Conservation (phyloP, 768 basidiomycete genomes). For the Suillus luteus region DNA sequence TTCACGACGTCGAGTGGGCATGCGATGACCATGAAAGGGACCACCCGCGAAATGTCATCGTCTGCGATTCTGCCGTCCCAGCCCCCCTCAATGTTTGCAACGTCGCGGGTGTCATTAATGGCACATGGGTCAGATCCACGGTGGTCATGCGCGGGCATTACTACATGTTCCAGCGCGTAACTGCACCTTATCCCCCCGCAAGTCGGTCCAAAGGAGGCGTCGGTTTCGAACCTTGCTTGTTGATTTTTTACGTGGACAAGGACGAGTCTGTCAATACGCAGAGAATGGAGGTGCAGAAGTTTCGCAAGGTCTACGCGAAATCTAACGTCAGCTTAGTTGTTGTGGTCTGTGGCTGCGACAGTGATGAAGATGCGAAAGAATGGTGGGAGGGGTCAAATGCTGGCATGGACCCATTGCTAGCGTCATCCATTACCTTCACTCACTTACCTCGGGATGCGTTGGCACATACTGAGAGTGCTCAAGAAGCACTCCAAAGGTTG, state of each 20-base stretch:
- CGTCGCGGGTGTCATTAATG: slow-evolving; percentile 8
- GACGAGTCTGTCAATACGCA: neutral
- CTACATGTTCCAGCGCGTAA: slow-evolving; percentile 13
- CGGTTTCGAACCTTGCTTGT: slow-evolving; percentile 9
- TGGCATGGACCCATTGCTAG: neutral
- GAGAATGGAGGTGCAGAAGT: slow-evolving; percentile 9
- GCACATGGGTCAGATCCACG: slow-evolving; percentile 9
- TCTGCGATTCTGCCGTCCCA: slow-evolving; percentile 11
- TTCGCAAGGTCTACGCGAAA: slow-evolving; percentile 12
- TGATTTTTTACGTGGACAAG: slow-evolving; percentile 13
- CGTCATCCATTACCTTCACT: neutral
- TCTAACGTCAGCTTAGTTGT: slow-evolving; percentile 5
- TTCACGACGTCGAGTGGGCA: neutral
- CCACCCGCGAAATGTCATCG: slow-evolving; percentile 9
- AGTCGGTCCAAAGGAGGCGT: slow-evolving; percentile 3
- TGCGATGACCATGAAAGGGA: neutral
- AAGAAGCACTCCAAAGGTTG: slow-evolving; percentile 5
- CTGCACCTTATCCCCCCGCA: slow-evolving; percentile 8
- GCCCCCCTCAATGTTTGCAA: slow-evolving; percentile 5
- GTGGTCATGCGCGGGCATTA: slow-evolving; percentile 9
- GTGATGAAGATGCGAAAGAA: slow-evolving; percentile 11
- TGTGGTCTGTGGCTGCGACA: slow-evolving; percentile 12
- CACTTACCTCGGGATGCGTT: slow-evolving; percentile 1
- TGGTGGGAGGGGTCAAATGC: slow-evolving; percentile 10
- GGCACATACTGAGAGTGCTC: neutral